Evolutionary conservation across 108 stramenopile genomes (phyloP), one percentile per base, ranked within the genome.

Genomic region (Aureococcus anophagefferens): DNA sequence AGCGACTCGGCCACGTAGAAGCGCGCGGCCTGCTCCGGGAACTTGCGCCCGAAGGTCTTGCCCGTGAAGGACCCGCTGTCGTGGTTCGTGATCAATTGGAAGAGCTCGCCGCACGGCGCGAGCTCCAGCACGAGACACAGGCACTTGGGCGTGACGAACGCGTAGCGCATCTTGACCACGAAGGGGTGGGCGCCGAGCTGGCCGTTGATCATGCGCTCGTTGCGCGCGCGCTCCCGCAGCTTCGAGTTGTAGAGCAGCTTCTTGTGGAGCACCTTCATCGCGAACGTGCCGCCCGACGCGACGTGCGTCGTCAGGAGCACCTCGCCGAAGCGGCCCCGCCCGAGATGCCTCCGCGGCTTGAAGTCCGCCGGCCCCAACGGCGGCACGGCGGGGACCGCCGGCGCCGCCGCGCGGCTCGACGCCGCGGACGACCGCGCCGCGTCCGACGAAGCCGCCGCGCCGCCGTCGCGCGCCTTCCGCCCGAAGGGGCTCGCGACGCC

Each of bases 21-120:
- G 45, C 94, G 72, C n/a, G 93, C 91, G 36, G 94, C 91, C 17
- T 89, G 83, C 82, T 98, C 96, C 35, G 91, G 93, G 82, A 98
- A 95, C 13, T 93, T 80, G 69, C 93, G 9, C 40, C 9, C 9
- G 9, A 11, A 11, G 40, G 21, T 16, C 51, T 59, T 59, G 51
- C 51, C 51, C n/a, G n/a, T n/a, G n/a, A n/a, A n/a, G n/a, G n/a
- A n/a, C n/a, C n/a, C n/a, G n/a, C n/a, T n/a, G n/a, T n/a, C n/a
- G n/a, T n/a, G n/a, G 51, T 25, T 59, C 51, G 4, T 90, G 17
- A 97, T 77, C 74, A 96, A 95, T 74, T 95, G 95, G 77, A 98
- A 96, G 29, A 98, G 82, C 75, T 96, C 95, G 17, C 96, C 96
- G 17, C 96, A 94, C 4, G 93, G 92, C 85, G 95, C 96, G 76